Conservation (phyloP, 768 basidiomycete species). For the Kwoniella sp. region DNA sequence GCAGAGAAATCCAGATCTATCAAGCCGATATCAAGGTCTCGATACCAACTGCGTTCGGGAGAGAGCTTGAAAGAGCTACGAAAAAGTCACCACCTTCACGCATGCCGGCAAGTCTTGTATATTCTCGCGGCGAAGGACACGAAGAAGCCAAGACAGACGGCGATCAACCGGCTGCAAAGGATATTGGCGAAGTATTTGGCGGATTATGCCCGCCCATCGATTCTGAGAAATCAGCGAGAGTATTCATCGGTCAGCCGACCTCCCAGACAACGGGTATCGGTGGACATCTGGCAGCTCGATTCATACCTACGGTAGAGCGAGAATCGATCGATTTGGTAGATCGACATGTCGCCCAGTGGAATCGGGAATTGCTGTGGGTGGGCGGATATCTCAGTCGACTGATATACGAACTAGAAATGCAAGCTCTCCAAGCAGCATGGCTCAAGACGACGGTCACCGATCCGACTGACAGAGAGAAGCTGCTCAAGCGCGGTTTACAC, state of each 20-base stretch:
- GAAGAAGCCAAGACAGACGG: slow-evolving; percentile 62
- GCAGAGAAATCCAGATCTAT: slow-evolving; percentile 49
- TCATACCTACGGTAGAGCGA: slow-evolving; percentile 94
- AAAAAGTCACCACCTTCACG: slow-evolving; percentile 86
- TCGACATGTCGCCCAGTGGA: slow-evolving; percentile 66
- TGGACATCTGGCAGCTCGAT: slow-evolving; percentile 73
- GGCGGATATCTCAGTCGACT: slow-evolving; percentile 79
- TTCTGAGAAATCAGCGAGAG: slow-evolving; percentile 64
- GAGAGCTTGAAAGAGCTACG: slow-evolving; percentile 81
- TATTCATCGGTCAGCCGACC: slow-evolving; percentile 93
- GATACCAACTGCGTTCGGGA: slow-evolving; percentile 49
- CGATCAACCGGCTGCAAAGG: slow-evolving; percentile 70
- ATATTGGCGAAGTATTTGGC: slow-evolving; percentile 79
- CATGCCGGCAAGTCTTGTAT: slow-evolving; percentile 80
- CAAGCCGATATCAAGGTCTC: slow-evolving; percentile 55
- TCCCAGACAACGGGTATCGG: slow-evolving; percentile 84
- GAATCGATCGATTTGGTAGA: slow-evolving; percentile 92
- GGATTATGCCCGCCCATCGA: slow-evolving; percentile 84
- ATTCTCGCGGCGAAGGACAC: slow-evolving; percentile 56
- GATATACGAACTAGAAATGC: slow-evolving; percentile 82
- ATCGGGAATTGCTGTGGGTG: slow-evolving; percentile 79
- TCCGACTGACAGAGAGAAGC: slow-evolving; percentile 54
- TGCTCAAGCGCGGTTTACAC: slow-evolving; percentile 70
- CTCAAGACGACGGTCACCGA: slow-evolving; percentile 49
- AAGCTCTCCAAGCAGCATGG: slow-evolving; percentile 43